Conservation (phyloP, 345 rosid species). For the Zanthoxylum bungeanum region DNA sequence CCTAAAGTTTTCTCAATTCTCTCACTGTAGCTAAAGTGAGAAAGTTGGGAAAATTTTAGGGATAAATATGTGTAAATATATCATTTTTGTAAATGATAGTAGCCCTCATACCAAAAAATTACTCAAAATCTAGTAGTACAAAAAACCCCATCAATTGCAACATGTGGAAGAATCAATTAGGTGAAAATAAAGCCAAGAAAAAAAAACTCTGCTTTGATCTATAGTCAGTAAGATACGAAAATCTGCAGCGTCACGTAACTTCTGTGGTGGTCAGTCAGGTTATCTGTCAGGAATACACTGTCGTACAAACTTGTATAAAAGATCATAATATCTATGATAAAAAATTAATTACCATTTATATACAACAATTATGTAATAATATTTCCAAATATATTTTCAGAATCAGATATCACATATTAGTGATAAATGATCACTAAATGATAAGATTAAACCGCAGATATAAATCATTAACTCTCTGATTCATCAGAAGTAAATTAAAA, state of each 20-base stretch:
- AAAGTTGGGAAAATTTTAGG: too few relatives aligned
- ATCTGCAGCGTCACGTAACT: neutral
- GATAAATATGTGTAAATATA: too few relatives aligned
- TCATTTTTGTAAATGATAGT: too few relatives aligned
- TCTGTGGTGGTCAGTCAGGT: neutral
- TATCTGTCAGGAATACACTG: neutral
- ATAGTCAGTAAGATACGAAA: neutral
- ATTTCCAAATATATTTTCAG: neutral
- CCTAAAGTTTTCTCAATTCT: too few relatives aligned
- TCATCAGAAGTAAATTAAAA: neutral
- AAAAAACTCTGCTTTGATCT: neutral
- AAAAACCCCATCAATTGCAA: neutral
- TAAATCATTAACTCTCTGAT: neutral
- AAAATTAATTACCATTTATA: neutral
- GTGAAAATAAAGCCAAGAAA: neutral
- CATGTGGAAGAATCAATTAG: slow-evolving; percentile 2
- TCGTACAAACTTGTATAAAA: slow-evolving; percentile 2
- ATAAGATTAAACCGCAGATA: slow-evolving; percentile 4
- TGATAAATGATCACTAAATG: neutral
- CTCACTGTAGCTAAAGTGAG: too few relatives aligned
- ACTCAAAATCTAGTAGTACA: too few relatives aligned
- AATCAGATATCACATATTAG: neutral
- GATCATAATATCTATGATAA: neutral
- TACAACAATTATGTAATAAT: neutral
- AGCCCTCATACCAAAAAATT: too few relatives aligned